Conservation (phyloP, 2,329 filamentous ascomycete genomes). For the Fusarium robinianum region DNA sequence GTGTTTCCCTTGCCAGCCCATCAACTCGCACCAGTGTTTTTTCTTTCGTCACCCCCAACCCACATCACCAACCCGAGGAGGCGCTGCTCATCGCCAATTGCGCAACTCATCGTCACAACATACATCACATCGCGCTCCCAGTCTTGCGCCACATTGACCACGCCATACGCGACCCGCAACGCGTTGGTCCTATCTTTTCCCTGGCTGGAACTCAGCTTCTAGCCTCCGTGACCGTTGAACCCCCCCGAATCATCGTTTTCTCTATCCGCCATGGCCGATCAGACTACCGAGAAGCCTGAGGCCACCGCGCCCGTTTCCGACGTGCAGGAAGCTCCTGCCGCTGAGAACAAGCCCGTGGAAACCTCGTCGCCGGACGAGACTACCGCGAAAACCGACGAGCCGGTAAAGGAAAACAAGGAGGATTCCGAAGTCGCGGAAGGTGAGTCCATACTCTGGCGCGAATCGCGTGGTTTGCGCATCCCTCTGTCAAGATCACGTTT, state of each 20-base stretch:
- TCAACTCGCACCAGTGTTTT: slow-evolving; percentile 42
- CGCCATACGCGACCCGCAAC: slow-evolving; percentile 37
- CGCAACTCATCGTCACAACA: slow-evolving; percentile 40
- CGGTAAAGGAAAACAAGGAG: slow-evolving; percentile 27
- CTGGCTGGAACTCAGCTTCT: slow-evolving; percentile 20
- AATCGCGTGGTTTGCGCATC: slow-evolving; percentile 14
- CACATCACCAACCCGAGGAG: slow-evolving; percentile 41
- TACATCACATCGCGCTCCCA: slow-evolving; percentile 38
- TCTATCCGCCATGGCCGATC: slow-evolving; percentile 46
- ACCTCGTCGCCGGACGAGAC: slow-evolving; percentile 29
- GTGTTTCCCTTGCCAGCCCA: slow-evolving; percentile 39
- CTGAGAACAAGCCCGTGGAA: slow-evolving; percentile 32
- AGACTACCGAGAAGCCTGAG: slow-evolving; percentile 44
- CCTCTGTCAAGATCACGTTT: slow-evolving; percentile 7
- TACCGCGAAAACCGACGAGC: slow-evolving; percentile 34
- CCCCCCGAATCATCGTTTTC: slow-evolving; percentile 29
- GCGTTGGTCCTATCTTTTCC: slow-evolving; percentile 36
- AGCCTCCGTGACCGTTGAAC: slow-evolving; percentile 23
- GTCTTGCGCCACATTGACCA: slow-evolving; percentile 38
- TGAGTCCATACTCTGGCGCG: slow-evolving; percentile 32
- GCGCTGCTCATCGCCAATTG: slow-evolving; percentile 40
- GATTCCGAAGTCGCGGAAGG: slow-evolving; percentile 39
- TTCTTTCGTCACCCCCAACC: slow-evolving; percentile 43
- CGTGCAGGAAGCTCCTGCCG: slow-evolving; percentile 38
- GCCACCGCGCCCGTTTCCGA: slow-evolving; percentile 40